phyloP scores from a whole-genome alignment of 2,329 filamentous ascomycete species.

The Cytospora piceae region DNA sequence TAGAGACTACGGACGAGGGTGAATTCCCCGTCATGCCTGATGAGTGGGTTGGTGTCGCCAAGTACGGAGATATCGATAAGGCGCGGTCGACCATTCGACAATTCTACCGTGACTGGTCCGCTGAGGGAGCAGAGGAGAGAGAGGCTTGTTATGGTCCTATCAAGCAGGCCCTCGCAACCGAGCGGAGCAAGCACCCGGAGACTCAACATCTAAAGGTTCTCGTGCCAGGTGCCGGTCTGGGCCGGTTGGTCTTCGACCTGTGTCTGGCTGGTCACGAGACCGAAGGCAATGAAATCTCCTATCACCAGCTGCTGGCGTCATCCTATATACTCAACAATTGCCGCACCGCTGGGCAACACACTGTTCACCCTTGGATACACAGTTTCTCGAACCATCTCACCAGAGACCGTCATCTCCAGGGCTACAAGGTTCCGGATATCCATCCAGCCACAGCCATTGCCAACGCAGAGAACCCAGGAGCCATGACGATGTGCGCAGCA shows the following conservation, averaged over 20 bases:
- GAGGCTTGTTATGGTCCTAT: constrained; percentile 78
- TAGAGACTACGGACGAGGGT: constrained; percentile 40
- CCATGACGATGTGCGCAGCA: constrained; percentile 91
- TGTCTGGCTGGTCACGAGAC: constrained; percentile 71
- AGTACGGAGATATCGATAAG: constrained; percentile 80
- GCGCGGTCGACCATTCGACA: constrained; percentile 90
- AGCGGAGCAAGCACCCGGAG: constrained; percentile 41
- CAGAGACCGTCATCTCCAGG: constrained; percentile 73
- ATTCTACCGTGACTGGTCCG: constrained; percentile 93
- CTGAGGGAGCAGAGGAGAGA: constrained; percentile 74
- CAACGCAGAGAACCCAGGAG: constrained; percentile 47
- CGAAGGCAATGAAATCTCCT: constrained; percentile 96
- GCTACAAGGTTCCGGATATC: constrained; percentile 78
- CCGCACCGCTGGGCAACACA: constrained; percentile 62
- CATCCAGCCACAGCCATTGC: constrained; percentile 66
- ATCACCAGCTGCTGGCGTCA: constrained; percentile 91
- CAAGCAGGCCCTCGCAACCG: constrained; percentile 62
- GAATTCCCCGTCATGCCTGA: constrained; percentile 54
- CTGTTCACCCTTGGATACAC: constrained; percentile 82
- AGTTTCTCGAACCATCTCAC: constrained; percentile 84
- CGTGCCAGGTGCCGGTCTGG: constrained; percentile 87
- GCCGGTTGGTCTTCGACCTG: constrained; percentile 86
- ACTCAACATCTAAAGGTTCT: constrained; percentile 64
- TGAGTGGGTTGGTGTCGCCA: constrained; percentile 73
- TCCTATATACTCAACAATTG: constrained; percentile 75